Conservation (phyloP, 768 basidiomycete species). For the Lyophyllum atratum region DNA sequence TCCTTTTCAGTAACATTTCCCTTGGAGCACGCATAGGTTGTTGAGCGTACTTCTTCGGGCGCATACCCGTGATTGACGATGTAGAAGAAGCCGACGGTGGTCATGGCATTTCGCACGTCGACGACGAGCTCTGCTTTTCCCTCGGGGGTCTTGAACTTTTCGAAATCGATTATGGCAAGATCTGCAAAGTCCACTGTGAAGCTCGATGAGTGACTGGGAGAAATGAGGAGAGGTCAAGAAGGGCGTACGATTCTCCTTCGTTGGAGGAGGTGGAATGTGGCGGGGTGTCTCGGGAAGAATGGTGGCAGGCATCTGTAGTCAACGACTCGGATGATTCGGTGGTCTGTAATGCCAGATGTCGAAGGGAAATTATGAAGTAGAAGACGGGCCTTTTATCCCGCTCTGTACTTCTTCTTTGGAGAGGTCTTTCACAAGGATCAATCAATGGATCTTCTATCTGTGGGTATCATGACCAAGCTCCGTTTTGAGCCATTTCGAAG, state of each 20-base stretch:
- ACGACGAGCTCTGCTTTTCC: constrained; percentile 38
- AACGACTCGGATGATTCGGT: no score
- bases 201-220: neutral
- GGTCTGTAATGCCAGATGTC: no score
- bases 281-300: constrained; percentile 35
- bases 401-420: no score
- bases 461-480: no score
- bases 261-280: constrained; percentile 27
- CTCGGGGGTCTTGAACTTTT: constrained; percentile 38
- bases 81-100: constrained; percentile 45
- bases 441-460: no score
- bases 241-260: constrained; percentile 13
- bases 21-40: constrained; percentile 8
- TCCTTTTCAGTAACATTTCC: neutral
- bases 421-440: no score
- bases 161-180: constrained; percentile 55
- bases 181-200: constrained; percentile 43
- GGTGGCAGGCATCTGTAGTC: constrained; percentile 28
- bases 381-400: no score
- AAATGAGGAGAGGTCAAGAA: neutral
- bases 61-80: constrained; percentile 51
- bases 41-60: constrained; percentile 35
- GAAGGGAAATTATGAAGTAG: no score
- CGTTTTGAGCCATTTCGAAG: no score
- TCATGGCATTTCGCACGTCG: constrained; percentile 49